Evolutionary conservation across 108 stramenopile genomes (phyloP).

Genomic region (Cyclostephanos invisitatus): DNA sequence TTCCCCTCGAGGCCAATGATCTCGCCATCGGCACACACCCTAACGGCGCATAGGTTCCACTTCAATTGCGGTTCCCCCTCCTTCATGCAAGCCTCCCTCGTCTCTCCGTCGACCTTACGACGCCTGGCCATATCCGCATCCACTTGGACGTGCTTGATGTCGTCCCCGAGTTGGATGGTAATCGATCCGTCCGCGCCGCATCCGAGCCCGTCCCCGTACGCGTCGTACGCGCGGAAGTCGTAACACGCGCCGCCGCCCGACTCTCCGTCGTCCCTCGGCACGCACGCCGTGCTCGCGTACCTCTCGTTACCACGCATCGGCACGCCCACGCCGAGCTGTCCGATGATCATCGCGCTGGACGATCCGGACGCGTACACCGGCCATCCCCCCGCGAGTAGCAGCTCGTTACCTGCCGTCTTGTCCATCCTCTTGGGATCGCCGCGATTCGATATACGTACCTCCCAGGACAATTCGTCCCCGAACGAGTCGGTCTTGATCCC

Average conservation of each 20-base stretch:
- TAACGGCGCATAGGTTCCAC: constrained; percentile 25
- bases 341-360: not conserved
- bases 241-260: constrained; percentile 11
- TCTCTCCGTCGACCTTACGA: constrained; percentile 1
- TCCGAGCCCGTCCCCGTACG: constrained; percentile 24
- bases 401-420: not conserved
- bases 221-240: constrained; percentile 34
- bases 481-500: constrained; percentile 18
- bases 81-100: constrained; percentile 19
- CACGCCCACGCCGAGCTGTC: constrained; percentile 6
- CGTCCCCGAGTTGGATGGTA: not conserved
- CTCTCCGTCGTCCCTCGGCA: not conserved
- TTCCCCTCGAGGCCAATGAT: constrained; percentile 19
- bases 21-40: constrained; percentile 18
- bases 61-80: not conserved
- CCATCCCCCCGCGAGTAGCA: constrained; percentile 10
- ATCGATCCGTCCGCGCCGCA: constrained; percentile 29
- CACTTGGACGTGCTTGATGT: not conserved
- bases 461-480: constrained; percentile 22
- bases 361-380: not conserved
- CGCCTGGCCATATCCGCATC: constrained; percentile 13
- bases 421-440: not conserved
- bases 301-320: constrained; percentile 3
- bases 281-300: constrained; percentile 15
- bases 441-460: constrained; percentile 11